Percentiles rank a stretch among this genome's conserved stretches.
phyloP scores from a whole-genome alignment of 805 yeast species.

The Saccharomycopsis schoenii region DNA sequence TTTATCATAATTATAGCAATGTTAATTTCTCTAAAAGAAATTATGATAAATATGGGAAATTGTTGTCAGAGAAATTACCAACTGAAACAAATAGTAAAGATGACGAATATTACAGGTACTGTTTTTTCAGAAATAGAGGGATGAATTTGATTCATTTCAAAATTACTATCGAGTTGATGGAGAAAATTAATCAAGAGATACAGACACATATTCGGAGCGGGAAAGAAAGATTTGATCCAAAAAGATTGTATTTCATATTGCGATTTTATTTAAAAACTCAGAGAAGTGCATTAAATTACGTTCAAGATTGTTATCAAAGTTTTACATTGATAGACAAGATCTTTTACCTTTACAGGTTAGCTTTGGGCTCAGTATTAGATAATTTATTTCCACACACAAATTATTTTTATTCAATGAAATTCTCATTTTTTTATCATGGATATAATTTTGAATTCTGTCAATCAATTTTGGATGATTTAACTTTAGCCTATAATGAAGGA shows the following conservation, averaged over 20 bases:
- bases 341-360: conserved; percentile 6
- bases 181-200: background rate
- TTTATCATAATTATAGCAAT: background rate
- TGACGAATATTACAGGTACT: background rate
- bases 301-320: background rate
- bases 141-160: background rate
- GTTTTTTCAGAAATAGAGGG: background rate
- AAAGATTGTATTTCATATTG: background rate
- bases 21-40: background rate
- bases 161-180: background rate
- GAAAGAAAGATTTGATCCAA: background rate
- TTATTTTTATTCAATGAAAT: conserved; percentile 5
- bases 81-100: background rate
- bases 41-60: background rate
- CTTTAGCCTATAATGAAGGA: background rate
- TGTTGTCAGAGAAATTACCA: background rate
- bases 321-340: conserved; percentile 3
- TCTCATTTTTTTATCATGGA: conserved; percentile 3
- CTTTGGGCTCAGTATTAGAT: conserved; percentile 3
- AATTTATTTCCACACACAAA: conserved; percentile 6
- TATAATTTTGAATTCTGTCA: conserved; percentile 2
- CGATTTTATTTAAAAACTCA: background rate
- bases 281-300: background rate
- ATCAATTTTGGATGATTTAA: conserved; percentile 1
- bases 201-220: background rate